These are phyloP conservation scores for Arachis stenosperma DNA, from an alignment of 306 rosid species.

Conservation along the genomic window DNA sequence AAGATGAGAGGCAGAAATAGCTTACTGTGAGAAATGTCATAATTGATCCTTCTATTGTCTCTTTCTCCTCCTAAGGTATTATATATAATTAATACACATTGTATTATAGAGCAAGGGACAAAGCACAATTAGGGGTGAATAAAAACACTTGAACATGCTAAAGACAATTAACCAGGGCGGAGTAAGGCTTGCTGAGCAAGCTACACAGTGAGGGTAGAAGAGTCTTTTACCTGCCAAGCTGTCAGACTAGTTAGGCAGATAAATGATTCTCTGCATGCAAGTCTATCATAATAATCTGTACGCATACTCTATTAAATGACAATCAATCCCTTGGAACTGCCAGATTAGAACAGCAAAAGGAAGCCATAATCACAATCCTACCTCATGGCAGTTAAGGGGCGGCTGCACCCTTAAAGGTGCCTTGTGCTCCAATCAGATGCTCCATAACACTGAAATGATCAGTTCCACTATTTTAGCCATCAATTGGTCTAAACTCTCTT, in stretches of 20 bases:
- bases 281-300: too few species aligned
- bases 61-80: too few species aligned
- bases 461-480: not conserved
- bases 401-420: slow-evolving; percentile 1
- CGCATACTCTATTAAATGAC: not conserved
- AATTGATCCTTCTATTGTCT: too few species aligned
- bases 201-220: too few species aligned
- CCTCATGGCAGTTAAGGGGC: slow-evolving; percentile 15
- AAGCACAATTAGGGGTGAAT: slow-evolving; percentile 20
- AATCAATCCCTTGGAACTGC: slow-evolving; percentile 4
- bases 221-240: too few species aligned
- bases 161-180: not conserved
- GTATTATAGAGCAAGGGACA: not conserved
- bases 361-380: slow-evolving; percentile 28
- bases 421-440: slow-evolving; percentile 10
- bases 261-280: too few species aligned
- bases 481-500: slow-evolving; percentile 29
- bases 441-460: slow-evolving; percentile 1
- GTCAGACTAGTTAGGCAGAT: too few species aligned
- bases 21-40: not conserved
- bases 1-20: not conserved
- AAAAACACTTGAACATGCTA: not conserved
- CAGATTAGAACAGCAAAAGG: not conserved
- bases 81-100: not conserved
- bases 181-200: too few species aligned